These are phyloP conservation scores for Kazachstania martiniae DNA, from an alignment of 805 yeast species.

Conservation along the genomic window DNA sequence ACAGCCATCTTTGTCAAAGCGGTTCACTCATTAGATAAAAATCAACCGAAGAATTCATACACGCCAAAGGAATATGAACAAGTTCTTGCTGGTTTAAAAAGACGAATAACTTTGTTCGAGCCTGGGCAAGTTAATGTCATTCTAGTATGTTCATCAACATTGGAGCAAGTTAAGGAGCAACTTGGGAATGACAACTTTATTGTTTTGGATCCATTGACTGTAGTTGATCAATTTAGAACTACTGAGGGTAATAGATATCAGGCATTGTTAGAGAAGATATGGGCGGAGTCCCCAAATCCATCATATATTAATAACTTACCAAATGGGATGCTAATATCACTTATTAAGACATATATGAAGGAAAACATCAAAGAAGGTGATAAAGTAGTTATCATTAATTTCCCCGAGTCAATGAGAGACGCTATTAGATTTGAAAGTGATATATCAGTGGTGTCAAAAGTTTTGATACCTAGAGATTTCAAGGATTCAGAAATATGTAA, in stretches of 20 bases:
- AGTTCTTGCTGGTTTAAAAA: constrained; percentile 38
- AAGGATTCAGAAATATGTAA: constrained; percentile 40
- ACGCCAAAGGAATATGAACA: constrained; percentile 34
- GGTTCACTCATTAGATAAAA: constrained; percentile 28
- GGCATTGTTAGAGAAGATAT: constrained; percentile 38
- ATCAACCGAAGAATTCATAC: constrained; percentile 26
- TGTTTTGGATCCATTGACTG: constrained; percentile 41
- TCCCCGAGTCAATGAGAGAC: constrained; percentile 53
- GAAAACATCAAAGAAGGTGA: constrained; percentile 27
- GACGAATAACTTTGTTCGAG: constrained; percentile 36
- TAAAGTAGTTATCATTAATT: constrained; percentile 42
- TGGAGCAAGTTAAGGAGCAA: constrained; percentile 14
- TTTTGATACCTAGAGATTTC: constrained; percentile 19
- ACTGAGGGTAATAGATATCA: constrained; percentile 38
- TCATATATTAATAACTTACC: constrained; percentile 25
- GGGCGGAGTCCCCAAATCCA: constrained; percentile 18
- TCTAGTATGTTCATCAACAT: constrained; percentile 25
- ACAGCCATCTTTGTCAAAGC: constrained; percentile 33
- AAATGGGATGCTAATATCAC: constrained; percentile 26
- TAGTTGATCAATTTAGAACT: constrained; percentile 37
- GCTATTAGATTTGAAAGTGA: constrained; percentile 68
- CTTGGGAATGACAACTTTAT: constrained; percentile 11
- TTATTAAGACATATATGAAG: constrained; percentile 25
- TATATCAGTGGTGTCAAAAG: constrained; percentile 37
- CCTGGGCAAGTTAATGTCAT: constrained; percentile 33